Evolutionary conservation across 805 yeast species (phyloP).

Genomic region (Debaryomyces tyrocola): DNA sequence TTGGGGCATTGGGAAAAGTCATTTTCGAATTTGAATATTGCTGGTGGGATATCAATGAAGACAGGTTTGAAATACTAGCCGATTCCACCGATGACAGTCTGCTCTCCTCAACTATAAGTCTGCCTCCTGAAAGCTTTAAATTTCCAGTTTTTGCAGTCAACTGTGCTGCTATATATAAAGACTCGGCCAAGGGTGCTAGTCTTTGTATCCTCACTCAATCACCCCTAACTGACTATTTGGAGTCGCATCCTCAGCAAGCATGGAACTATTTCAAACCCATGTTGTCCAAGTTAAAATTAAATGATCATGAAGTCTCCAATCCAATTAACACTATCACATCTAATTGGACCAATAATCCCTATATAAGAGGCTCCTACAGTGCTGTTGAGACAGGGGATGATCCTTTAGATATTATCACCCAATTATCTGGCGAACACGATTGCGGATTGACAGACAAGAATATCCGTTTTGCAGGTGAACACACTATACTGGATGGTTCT

Average conservation of each 20-base stretch:
- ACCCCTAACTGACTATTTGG: conserved; percentile 65
- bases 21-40: conserved; percentile 39
- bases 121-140: conserved; percentile 47
- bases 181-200: conserved; percentile 42
- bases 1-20: conserved; percentile 44
- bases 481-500: conserved; percentile 79
- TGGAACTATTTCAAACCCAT: conserved; percentile 63
- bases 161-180: conserved; percentile 43
- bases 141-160: conserved; percentile 66
- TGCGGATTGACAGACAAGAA: conserved; percentile 40
- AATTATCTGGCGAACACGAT: conserved; percentile 48
- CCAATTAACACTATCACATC: conserved; percentile 46
- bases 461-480: conserved; percentile 89
- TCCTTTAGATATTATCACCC: conserved; percentile 60
- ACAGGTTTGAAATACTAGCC: conserved; percentile 38
- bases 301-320: conserved; percentile 12
- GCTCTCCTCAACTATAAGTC: conserved; percentile 3
- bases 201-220: conserved; percentile 70
- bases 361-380: conserved; percentile 77
- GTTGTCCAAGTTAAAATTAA: conserved; percentile 27
- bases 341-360: conserved; percentile 81
- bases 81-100: conserved; percentile 2
- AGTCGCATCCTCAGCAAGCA: conserved; percentile 48
- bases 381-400: conserved; percentile 70
- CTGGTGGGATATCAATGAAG: conserved; percentile 45